Conservation (phyloP, 177 flowering plant genomes). For the Tripterygium wilfordii region DNA sequence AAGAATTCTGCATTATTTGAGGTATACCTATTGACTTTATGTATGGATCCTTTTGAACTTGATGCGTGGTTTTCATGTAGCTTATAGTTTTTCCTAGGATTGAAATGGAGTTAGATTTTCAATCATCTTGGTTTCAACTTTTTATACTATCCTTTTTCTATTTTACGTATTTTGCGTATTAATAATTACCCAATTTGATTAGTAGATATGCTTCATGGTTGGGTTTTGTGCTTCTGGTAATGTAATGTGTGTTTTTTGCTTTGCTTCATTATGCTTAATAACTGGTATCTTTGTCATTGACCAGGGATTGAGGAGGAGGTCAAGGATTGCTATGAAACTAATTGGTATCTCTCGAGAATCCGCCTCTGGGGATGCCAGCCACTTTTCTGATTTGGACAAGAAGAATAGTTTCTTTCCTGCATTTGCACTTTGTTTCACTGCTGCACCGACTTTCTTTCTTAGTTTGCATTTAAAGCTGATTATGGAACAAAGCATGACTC, state of each 20-base stretch:
- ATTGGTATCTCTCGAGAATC: constrained; percentile 28
- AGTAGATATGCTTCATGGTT: not conserved
- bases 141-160: not conserved
- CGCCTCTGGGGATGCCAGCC: constrained; percentile 14
- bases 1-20: constrained; percentile 21
- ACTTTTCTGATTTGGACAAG: constrained; percentile 22
- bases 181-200: not conserved
- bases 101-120: not conserved
- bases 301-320: constrained; percentile 35
- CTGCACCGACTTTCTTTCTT: constrained; percentile 64
- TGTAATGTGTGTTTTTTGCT: not conserved
- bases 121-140: not conserved
- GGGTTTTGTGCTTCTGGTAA: not conserved
- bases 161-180: not conserved
- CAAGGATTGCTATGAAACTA: constrained; percentile 19
- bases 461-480: constrained; percentile 71
- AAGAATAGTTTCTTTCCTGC: constrained; percentile 38
- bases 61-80: not conserved
- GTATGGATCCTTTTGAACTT: not conserved
- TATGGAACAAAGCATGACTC: constrained; percentile 45
- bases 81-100: not conserved
- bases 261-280: constrained; percentile 1
- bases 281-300: constrained; percentile 10
- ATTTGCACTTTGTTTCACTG: constrained; percentile 55
- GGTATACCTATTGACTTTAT: constrained; percentile 28